phyloP scores from a whole-genome alignment of 805 yeast species.

The Saturnispora diversa region DNA sequence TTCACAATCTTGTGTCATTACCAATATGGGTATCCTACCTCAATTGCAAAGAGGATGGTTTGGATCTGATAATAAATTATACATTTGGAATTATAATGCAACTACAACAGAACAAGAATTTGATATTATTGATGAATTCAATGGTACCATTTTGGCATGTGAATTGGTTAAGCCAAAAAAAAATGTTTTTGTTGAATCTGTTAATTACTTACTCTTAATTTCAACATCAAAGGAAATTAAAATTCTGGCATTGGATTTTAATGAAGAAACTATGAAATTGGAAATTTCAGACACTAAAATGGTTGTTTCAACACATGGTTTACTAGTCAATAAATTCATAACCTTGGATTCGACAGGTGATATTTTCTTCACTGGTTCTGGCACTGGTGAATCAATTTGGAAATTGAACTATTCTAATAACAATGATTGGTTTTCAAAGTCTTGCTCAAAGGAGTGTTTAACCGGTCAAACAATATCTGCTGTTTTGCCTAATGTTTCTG shows the following conservation, averaged over 20 bases:
- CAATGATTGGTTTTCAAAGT: conserved; percentile 81
- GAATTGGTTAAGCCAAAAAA: conserved; percentile 73
- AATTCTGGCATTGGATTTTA: conserved; percentile 61
- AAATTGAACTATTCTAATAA: conserved; percentile 74
- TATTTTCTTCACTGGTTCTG: conserved; percentile 74
- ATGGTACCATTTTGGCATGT: conserved; percentile 69
- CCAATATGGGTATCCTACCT: conserved; percentile 77
- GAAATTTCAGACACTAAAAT: conserved; percentile 78
- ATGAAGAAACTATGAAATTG: conserved; percentile 34
- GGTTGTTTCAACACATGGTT: conserved; percentile 71
- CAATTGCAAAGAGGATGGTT: conserved; percentile 82
- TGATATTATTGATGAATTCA: conserved; percentile 73
- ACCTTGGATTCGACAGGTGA: conserved; percentile 61
- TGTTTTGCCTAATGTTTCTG: conserved; percentile 37
- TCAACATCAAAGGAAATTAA: conserved; percentile 76
- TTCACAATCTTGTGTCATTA: conserved; percentile 31
- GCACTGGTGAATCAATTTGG: conserved; percentile 78
- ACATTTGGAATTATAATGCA: conserved; percentile 67
- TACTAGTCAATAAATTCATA: conserved; percentile 57
- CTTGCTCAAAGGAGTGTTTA: conserved; percentile 74
- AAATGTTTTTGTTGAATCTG: conserved; percentile 70
- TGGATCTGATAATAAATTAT: conserved; percentile 68
- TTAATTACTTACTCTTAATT: conserved; percentile 63
- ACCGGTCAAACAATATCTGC: conserved; percentile 58
- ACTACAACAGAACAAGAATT: conserved; percentile 47